These are phyloP conservation scores for Glebionis coronaria DNA, from an alignment of 129 eudicot species.

Conservation along the genomic window DNA sequence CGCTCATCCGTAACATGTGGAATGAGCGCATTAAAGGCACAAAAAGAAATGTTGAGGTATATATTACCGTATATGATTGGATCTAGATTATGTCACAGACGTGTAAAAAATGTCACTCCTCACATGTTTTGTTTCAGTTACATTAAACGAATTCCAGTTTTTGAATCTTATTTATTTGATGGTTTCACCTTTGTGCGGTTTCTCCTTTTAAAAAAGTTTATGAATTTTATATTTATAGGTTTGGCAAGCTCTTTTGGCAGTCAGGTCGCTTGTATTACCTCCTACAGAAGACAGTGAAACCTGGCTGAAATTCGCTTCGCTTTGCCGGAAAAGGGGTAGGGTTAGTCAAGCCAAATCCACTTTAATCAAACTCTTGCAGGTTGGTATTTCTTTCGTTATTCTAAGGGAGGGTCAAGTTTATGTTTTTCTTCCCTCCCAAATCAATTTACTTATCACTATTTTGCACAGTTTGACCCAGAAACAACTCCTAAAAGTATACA, in stretches of 20 bases:
- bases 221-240: conserved; percentile 42
- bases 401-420: not conserved
- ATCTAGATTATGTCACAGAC: not conserved
- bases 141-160: too few species aligned
- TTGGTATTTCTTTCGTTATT: conserved; percentile 24
- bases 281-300: conserved; percentile 94
- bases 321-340: conserved; percentile 93
- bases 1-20: conserved; percentile 98
- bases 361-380: conserved; percentile 89
- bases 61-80: not conserved
- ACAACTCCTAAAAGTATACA: conserved; percentile 67
- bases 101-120: not conserved
- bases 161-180: too few species aligned
- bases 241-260: conserved; percentile 95
- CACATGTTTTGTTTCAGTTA: too few species aligned
- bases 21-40: conserved; percentile 93
- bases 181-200: conserved; percentile 3
- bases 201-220: not conserved
- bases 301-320: conserved; percentile 92
- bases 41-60: conserved; percentile 91
- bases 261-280: conserved; percentile 92
- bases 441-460: conserved; percentile 11
- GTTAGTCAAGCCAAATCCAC: conserved; percentile 92
- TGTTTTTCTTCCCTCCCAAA: not conserved
- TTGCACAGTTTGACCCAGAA: conserved; percentile 88